A percentile compares a stretch with the other conserved stretches of the same genome.
These are phyloP conservation scores for Viola pubescens DNA, from an alignment of 441 rosid genomes.

Conservation along the genomic window DNA sequence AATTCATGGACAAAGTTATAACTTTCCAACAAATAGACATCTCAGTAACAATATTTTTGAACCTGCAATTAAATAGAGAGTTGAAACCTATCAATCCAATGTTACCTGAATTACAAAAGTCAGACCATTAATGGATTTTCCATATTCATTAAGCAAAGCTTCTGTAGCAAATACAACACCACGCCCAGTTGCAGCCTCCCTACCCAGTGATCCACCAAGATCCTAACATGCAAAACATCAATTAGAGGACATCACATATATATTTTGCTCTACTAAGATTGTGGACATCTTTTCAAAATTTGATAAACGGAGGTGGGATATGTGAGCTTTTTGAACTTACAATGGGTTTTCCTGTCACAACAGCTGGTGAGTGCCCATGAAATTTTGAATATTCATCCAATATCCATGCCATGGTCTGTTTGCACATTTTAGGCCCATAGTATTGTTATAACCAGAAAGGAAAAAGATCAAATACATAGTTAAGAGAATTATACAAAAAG, in stretches of 20 bases:
- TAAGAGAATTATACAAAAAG: neutral
- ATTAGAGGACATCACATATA: neutral
- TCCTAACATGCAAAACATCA: slow-evolving; percentile 41
- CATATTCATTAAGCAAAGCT: slow-evolving; percentile 85
- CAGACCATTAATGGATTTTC: slow-evolving; percentile 63
- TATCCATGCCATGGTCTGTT: slow-evolving; percentile 96
- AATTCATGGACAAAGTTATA: neutral
- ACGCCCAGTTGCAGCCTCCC: slow-evolving; percentile 97
- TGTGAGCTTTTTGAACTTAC: slow-evolving; percentile 32
- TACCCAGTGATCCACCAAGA: slow-evolving; percentile 97
- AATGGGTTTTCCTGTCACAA: slow-evolving; percentile 92
- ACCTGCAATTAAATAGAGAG: neutral
- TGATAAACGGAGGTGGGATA: slow-evolving; percentile 1
- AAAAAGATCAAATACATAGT: neutral
- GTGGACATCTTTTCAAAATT: too few species aligned
- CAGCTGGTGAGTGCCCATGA: slow-evolving; percentile 94
- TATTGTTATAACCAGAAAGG: neutral
- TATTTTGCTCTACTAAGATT: too few species aligned
- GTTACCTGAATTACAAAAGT: slow-evolving; percentile 83
- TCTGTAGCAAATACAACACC: slow-evolving; percentile 86
- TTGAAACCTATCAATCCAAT: neutral
- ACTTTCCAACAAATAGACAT: neutral
- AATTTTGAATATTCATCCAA: slow-evolving; percentile 96
- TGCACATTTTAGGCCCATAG: neutral
- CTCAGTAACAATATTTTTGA: neutral